Base-by-base conservation (phyloP, 2,329 filamentous ascomycete genomes). In the Pseudogymnoascus sp. region DNA sequence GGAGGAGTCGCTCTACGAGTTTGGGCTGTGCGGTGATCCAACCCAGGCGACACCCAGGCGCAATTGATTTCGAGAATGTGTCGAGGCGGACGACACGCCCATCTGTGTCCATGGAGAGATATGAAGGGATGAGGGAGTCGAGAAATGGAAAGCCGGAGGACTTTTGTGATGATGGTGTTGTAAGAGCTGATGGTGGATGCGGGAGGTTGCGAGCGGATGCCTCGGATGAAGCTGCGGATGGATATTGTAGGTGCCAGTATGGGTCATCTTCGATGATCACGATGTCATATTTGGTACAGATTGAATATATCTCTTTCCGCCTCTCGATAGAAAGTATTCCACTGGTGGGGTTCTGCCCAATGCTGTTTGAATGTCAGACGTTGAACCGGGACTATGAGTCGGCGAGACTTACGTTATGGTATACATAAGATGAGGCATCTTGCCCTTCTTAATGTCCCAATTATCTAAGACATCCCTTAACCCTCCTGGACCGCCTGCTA, bases 211-310 rank as follows among this genome's bases (percentile, higher is more conserved):
- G 70, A 6, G 67, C 63, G 64, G 67, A 35, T 63, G 72, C 69
- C 68, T 75, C 70, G 62, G 67, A 63, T 62, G 68, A 54, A 34
- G 77, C 81, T 0, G 89, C 86, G 0, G 89, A 89, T 0, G 91
- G 90, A 73, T 84, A 97, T 72, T 97, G 93, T 7, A 97, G 79
- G 73, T 94, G 93, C 90, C 91, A 97, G 77, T 97, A 97, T 5
- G 93, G 93, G 64, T 97, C 92, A 68, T 97, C 93, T 74, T 97
- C 93, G 64, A 95, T 77, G 65, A 97, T 96, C 69, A 97, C 83
- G 64, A 97, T 82, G 73, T 97, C 91, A 75, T 90, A 96, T 71
- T 87, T 83, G 71, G 85, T 85, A 74, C 89, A 94, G 12, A 97
- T 72, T 16, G 81, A 83, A 71, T 97, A 97, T 28, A 97, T 81